phyloP scores from a whole-genome alignment of 139 green algal species.

The Eudorina sp. region DNA sequence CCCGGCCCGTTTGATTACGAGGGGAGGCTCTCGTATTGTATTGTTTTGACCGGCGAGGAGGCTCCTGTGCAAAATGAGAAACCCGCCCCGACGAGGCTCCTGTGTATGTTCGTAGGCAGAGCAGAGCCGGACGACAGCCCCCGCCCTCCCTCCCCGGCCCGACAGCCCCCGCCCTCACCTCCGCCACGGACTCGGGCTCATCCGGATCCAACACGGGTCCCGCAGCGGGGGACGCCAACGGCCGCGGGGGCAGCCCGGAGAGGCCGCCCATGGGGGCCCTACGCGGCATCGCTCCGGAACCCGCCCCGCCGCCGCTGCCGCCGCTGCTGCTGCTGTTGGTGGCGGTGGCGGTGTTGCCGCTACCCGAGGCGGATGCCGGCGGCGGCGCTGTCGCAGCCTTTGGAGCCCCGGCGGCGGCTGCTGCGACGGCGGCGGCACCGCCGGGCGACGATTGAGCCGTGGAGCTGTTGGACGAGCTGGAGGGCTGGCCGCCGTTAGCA shows the following conservation, averaged over 20 bases:
- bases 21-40: too few relatives aligned
- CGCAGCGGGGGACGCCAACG: constrained; percentile 8
- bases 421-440: not conserved
- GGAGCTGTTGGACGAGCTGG: too few relatives aligned
- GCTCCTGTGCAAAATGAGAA: too few relatives aligned
- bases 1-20: too few relatives aligned
- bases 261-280: not conserved
- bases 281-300: not conserved
- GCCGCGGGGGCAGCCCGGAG: not conserved
- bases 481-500: too few relatives aligned
- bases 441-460: not conserved
- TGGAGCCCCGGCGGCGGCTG: not conserved
- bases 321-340: not conserved
- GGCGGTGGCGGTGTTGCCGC: not conserved
- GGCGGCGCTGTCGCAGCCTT: not conserved
- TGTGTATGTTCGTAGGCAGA: too few relatives aligned
- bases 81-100: too few relatives aligned
- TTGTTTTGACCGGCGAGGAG: too few relatives aligned
- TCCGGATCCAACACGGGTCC: constrained; percentile 65
- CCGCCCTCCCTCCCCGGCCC: too few relatives aligned
- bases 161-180: constrained; percentile 40
- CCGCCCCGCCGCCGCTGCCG: not conserved
- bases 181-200: constrained; percentile 54
- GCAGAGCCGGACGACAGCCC: too few relatives aligned
- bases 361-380: not conserved